These are phyloP conservation scores for Asterochloris sp. DNA, from an alignment of 139 green algal species.

Conservation along the genomic window DNA sequence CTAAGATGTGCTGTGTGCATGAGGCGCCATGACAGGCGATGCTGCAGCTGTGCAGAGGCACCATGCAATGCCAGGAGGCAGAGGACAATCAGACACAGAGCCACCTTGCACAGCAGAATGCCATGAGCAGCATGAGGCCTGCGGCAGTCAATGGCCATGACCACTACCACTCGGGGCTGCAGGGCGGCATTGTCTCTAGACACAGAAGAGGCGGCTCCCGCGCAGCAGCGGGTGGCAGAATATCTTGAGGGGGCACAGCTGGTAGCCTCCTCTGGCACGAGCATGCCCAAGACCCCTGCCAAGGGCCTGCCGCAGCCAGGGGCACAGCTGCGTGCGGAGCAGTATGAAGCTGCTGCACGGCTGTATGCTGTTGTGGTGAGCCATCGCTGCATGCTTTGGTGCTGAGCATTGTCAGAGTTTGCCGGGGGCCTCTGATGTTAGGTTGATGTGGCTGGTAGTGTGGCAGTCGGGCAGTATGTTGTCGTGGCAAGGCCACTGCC, in stretches of 20 bases:
- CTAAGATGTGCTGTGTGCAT: neutral
- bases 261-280: neutral
- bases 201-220: neutral
- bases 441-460: too few relatives aligned
- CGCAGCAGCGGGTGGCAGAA: neutral
- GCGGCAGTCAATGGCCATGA: neutral
- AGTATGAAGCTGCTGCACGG: slow-evolving; percentile 6
- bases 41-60: neutral
- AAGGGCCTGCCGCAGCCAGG: neutral
- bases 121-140: neutral
- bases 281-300: neutral
- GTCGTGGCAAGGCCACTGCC: too few relatives aligned
- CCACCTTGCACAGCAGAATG: neutral
- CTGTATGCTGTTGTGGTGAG: slow-evolving; percentile 1
- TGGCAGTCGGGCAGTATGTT: too few relatives aligned
- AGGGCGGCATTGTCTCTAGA: slow-evolving; percentile 8
- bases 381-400: too few relatives aligned
- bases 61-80: neutral
- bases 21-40: neutral
- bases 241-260: neutral
- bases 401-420: too few relatives aligned
- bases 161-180: neutral
- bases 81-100: neutral
- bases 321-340: neutral
- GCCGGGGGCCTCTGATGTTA: too few relatives aligned